Evolutionary conservation across 2,329 filamentous ascomycete genomes (phyloP).

Genomic region (Dothidotthia symphoricarpi): DNA sequence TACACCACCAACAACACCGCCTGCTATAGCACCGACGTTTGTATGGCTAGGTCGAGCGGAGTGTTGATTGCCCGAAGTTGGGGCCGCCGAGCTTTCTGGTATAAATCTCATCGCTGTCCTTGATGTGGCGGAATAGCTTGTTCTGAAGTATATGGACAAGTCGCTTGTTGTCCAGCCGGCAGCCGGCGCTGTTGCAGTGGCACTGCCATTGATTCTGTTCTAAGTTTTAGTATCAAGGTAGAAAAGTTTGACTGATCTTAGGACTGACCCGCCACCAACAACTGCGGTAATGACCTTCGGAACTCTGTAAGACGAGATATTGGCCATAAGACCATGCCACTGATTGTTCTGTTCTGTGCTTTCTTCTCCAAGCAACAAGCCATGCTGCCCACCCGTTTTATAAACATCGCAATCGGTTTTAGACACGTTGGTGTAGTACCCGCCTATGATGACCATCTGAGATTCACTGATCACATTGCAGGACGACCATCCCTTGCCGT

Average conservation of each 20-base stretch:
- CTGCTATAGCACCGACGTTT: slow-evolving; percentile 33
- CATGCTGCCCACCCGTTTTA: slow-evolving; percentile 54
- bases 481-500: slow-evolving; percentile 47
- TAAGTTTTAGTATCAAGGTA: slow-evolving; percentile 11
- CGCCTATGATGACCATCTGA: slow-evolving; percentile 62
- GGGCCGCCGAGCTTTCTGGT: slow-evolving; percentile 5
- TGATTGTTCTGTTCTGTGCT: slow-evolving; percentile 27
- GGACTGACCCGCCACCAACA: slow-evolving; percentile 37
- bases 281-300: slow-evolving; percentile 50
- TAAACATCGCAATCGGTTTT: slow-evolving; percentile 52
- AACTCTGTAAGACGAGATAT: slow-evolving; percentile 31
- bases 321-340: slow-evolving; percentile 20
- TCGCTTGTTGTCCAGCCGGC: slow-evolving; percentile 51
- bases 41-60: slow-evolving; percentile 1
- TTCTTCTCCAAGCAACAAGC: slow-evolving; percentile 51
- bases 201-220: slow-evolving; percentile 46
- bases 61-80: slow-evolving; percentile 1
- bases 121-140: slow-evolving; percentile 45
- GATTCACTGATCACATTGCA: slow-evolving; percentile 56
- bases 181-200: slow-evolving; percentile 51
- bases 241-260: not conserved
- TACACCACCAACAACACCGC: slow-evolving; percentile 38
- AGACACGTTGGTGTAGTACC: slow-evolving; percentile 49
- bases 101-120: slow-evolving; percentile 52
- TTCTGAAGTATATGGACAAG: slow-evolving; percentile 52